Base-by-base conservation (phyloP, 495 filamentous ascomycete genomes). In the Neurospora terricola region DNA sequence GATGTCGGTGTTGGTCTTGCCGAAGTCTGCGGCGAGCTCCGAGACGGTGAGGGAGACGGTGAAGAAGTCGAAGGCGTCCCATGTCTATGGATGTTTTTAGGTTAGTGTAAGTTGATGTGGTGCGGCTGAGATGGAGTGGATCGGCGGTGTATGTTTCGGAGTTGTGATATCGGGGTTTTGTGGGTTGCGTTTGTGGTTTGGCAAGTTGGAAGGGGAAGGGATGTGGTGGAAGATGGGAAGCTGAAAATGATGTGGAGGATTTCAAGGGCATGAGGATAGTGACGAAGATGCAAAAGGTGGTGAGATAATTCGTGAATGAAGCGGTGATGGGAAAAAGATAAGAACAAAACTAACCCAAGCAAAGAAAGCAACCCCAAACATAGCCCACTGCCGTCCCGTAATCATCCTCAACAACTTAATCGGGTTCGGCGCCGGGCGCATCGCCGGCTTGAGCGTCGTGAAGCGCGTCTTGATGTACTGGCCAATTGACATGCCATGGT, bases 41-140 rank as follows among this genome's bases (percentile, higher is more conserved):
- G 82, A 81, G 27, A 93, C 88, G 0, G 92, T 94, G 72, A 97
- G 80, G 8, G 90, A 93, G 76, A 96, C 92, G 74, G 92, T 94
- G 84, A 97, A 97, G 85, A 97, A 97, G 78, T 97, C 93, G 74
- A 96, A 94, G 16, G 93, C 89, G 79, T 97, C 93, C 91, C 93
- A 95, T 0, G 90, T 89, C 88, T 88, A 80, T n/a, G 3, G 3
- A 34, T 4, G 1, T 18, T 18, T 7, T 27, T 40, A 69, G 23
- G n/a, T n/a, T n/a, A n/a, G n/a, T n/a, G n/a, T n/a, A n/a, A n/a
- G n/a, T n/a, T n/a, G n/a, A n/a, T n/a, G 43, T 62, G 34, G 4
- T n/a, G 11, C 34, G 38, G 59, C 34, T 6, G n/a, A 8, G 7
- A 6, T 48, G 6, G 43, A 3, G 43, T 10, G 43, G 42, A n/a